Evolutionary conservation across 495 filamentous ascomycete genomes (phyloP).

Genomic region (Haplographium delicatum): DNA sequence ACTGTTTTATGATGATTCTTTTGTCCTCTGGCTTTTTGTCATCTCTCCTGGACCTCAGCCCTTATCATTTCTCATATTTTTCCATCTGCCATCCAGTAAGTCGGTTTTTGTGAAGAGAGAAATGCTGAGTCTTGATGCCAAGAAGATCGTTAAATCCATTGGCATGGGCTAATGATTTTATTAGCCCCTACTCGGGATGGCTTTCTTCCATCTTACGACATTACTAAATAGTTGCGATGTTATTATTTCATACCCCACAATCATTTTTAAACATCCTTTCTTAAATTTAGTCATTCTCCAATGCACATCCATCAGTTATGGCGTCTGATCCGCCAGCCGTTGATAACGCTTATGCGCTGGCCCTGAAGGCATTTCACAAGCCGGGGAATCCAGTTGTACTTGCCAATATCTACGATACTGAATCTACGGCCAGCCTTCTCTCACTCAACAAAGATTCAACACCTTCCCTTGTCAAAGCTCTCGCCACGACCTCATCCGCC

Average conservation of each 20-base stretch:
- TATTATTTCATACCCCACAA: neutral
- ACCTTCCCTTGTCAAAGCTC: slow-evolving; percentile 26
- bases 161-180: no score
- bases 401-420: slow-evolving; percentile 47
- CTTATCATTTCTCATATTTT: no score
- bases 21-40: no score
- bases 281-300: neutral
- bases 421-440: slow-evolving; percentile 38
- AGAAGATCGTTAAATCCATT: no score
- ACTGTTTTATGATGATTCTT: no score
- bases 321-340: neutral
- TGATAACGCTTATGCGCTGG: neutral
- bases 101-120: no score
- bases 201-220: neutral
- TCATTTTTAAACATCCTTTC: neutral
- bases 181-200: neutral
- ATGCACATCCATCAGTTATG: neutral
- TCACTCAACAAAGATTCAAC: slow-evolving; percentile 31
- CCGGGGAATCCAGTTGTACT: slow-evolving; percentile 44
- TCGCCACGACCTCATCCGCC: slow-evolving; percentile 50
- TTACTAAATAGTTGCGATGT: no score
- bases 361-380: slow-evolving; percentile 36
- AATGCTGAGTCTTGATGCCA: no score
- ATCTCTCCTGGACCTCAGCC: no score
- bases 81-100: no score